Percentiles rank a stretch among this genome's conserved stretches.
These are phyloP conservation scores for Penicillium sp. DNA, from an alignment of 2,329 filamentous ascomycete species.

Conservation along the genomic window DNA sequence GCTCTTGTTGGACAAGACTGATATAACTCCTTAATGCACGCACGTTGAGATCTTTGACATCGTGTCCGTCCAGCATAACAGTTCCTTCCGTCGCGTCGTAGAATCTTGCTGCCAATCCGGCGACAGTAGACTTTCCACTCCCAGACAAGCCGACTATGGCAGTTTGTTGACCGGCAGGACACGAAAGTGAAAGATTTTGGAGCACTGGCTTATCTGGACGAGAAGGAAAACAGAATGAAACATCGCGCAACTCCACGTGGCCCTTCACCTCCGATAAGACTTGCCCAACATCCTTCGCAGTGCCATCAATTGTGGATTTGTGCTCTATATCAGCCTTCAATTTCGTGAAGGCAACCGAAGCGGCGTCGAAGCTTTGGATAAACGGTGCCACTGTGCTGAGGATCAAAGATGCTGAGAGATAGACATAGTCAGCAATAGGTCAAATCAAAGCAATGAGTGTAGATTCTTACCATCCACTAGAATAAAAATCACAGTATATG, in stretches of 20 bases:
- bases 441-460: background rate
- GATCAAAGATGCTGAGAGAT: slow-evolving; percentile 29
- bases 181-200: slow-evolving; percentile 4
- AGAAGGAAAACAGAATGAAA: slow-evolving; percentile 30
- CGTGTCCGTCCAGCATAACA: slow-evolving; percentile 61
- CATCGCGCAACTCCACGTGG: slow-evolving; percentile 30
- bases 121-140: slow-evolving; percentile 63
- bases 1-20: slow-evolving; percentile 13
- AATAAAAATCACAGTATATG: slow-evolving; percentile 37
- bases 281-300: slow-evolving; percentile 11
- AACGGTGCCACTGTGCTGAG: slow-evolving; percentile 38
- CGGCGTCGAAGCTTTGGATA: slow-evolving; percentile 48
- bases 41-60: slow-evolving; percentile 58
- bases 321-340: slow-evolving; percentile 59
- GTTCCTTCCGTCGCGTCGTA: slow-evolving; percentile 63
- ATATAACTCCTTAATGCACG: slow-evolving; percentile 11
- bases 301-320: slow-evolving; percentile 45
- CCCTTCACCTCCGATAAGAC: slow-evolving; percentile 21
- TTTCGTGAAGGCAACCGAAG: slow-evolving; percentile 54
- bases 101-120: slow-evolving; percentile 58
- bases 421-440: background rate
- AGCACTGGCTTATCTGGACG: slow-evolving; percentile 20
- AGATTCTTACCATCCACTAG: slow-evolving; percentile 31
- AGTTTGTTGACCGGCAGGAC: slow-evolving; percentile 47
- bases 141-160: slow-evolving; percentile 55